Base-by-base conservation (phyloP, 768 basidiomycete genomes). In the Boletus bicolor region DNA sequence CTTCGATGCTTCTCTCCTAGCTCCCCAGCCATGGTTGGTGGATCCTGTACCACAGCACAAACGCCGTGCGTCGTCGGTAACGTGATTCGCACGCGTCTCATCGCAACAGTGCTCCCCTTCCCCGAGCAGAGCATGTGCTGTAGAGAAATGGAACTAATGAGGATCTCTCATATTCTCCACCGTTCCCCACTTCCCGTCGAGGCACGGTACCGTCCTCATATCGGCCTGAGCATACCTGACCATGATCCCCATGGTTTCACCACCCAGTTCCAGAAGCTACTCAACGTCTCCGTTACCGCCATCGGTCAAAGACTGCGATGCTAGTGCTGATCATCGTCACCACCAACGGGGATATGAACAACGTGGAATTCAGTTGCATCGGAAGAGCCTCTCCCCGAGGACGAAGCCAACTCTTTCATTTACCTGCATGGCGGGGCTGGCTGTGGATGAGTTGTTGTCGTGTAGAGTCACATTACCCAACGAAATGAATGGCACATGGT, bases 1-100 rank as follows among this genome's bases (percentile, higher is more conserved):
- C 55, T 58, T 63, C 54, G 7, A 19, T 39, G 30, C 67, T 66
- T 68, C 62, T 58, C 45, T 68, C 62, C 64, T 64, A 67, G 62
- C 43, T 61, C 64, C 39, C 56, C 17, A 38, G 17, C 21, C 10
- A 43, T 38, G 5, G n/a, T 1, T 42, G 59, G 64, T 68, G 66
- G 67, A 66, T 67, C 66, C 66, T 60, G 43, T 63, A 47, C 57
- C 57, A 67, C 55, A 57, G 49, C 58, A 50, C 54, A 52, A 53
- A 54, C 63, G 36, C 67, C 67, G 64, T 57, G 38, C 49, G 3
- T 54, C 49, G 38, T 57, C 53, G 38, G 53, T 36, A 50, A 14
- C 7, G 44, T 43, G 60, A 68, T 63, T 58, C 66, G 54, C 66
- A 58, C 53, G 53, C 62, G 55, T 42, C 47, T 2, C n/a, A 35